These are phyloP conservation scores for Nicotiana tomentosiformis DNA, from an alignment of 257 asterid genomes.

Conservation along the genomic window DNA sequence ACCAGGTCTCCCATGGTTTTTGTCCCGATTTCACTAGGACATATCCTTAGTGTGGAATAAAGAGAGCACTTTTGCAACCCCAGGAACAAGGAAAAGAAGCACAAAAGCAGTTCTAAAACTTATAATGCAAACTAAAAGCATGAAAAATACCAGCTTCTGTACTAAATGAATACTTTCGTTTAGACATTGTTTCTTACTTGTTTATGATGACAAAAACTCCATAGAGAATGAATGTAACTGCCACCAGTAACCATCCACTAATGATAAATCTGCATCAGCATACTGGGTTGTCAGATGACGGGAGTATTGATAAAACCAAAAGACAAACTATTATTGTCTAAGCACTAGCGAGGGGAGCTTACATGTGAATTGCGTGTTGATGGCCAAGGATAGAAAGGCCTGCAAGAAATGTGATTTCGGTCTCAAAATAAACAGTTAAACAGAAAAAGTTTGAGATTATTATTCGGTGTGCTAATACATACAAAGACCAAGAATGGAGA, in stretches of 20 bases:
- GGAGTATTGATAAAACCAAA: neutral
- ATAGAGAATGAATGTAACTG: conserved; percentile 73
- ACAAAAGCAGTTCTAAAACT: neutral
- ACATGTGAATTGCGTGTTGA: conserved; percentile 75
- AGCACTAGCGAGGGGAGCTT: conserved; percentile 15
- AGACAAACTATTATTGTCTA: no score
- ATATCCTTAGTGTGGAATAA: neutral
- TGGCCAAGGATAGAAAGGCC: conserved; percentile 76
- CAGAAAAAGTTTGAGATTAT: neutral
- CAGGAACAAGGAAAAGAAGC: neutral
- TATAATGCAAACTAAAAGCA: neutral
- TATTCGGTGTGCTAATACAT: conserved; percentile 20
- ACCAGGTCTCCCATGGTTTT: neutral
- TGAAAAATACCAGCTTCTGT: neutral
- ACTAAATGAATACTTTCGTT: neutral
- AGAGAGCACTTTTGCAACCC: neutral
- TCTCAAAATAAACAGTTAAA: neutral
- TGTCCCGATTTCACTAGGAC: neutral
- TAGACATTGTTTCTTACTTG: conserved; percentile 47
- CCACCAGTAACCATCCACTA: conserved; percentile 94
- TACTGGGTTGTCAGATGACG: conserved; percentile 11
- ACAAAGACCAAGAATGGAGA: conserved; percentile 88
- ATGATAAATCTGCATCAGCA: conserved; percentile 64
- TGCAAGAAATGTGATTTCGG: conserved; percentile 24
- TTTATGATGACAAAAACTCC: conserved; percentile 76